Evolutionary conservation across 2,329 filamentous ascomycete genomes (phyloP), one percentile per base, ranked within the genome.

Genomic region (Penicillium sp.): DNA sequence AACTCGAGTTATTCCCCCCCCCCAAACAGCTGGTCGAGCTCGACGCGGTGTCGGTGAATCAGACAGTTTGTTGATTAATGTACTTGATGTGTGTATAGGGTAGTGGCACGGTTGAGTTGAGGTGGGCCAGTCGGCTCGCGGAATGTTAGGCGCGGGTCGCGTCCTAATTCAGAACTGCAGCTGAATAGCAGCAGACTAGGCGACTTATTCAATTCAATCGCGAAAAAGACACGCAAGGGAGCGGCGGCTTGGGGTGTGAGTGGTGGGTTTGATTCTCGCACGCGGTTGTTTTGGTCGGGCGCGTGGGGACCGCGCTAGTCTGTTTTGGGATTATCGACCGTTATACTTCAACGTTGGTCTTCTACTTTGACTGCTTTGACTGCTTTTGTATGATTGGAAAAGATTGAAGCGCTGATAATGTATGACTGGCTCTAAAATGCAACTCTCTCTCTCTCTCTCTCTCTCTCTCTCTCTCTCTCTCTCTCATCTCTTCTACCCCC

Each of bases 211-310:
- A 17, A 37, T 37, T 37, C 24, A 41, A 47, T 37, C n/a, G 29
- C 48, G 42, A 47, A 42, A 33, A 31, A 8, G 35, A 52, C 24
- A 49, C 50, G 57, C 56, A 60, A 61, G 57, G 57, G 52, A 58
- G 53, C 53, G 51, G 26, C 32, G 24, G 32, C 24, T 51, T 33
- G 26, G 38, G 43, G 32, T 31, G 46, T 46, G 29, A 43, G 48
- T 52, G 56, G 54, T 56, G 53, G 56, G 56, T 60, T 55, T 48
- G 57, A 57, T 60, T 60, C 56, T 57, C 45, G 56, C 64, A 67
- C 65, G 65, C 65, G 64, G 64, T 68, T 68, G 64, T 68, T 69
- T 69, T 68, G 66, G 65, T 68, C 59, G 61, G 64, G 63, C 64
- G 66, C 64, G 66, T 66, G 66, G 63, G 63, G 58, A 59, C 43